Evolutionary conservation across 495 filamentous ascomycete species (phyloP).

Genomic region (Penicillium cataractarum): DNA sequence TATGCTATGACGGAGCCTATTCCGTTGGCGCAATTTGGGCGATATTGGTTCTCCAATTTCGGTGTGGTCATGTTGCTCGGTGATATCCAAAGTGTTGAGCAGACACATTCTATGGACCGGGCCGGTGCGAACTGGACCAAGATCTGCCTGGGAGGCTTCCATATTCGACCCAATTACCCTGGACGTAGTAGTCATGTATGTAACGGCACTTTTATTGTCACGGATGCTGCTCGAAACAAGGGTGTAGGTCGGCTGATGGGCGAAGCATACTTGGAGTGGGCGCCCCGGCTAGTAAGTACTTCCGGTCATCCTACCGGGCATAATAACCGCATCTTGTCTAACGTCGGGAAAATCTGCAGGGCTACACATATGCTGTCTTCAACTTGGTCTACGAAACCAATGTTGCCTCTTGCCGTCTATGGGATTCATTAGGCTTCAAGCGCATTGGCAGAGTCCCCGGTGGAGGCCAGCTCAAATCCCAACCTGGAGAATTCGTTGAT

Average conservation of each 20-base stretch:
- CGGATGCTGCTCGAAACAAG: conserved; percentile 82
- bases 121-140: conserved; percentile 76
- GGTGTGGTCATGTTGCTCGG: conserved; percentile 92
- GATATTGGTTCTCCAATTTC: conserved; percentile 97
- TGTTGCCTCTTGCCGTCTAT: conserved; percentile 90
- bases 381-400: conserved; percentile 99
- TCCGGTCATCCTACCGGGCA: neutral
- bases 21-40: conserved; percentile 72
- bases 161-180: conserved; percentile 97
- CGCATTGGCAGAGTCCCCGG: conserved; percentile 90
- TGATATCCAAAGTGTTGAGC: conserved; percentile 67
- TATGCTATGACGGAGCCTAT: conserved; percentile 90
- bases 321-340: neutral
- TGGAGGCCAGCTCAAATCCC: conserved; percentile 80
- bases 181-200: conserved; percentile 95
- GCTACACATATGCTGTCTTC: conserved; percentile 96
- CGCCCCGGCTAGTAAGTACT: conserved; percentile 73
- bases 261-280: conserved; percentile 92
- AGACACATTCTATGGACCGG: conserved; percentile 57
- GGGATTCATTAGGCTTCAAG: conserved; percentile 98
- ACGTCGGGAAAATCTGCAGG: conserved; percentile 43
- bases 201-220: conserved; percentile 94
- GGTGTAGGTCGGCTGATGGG: conserved; percentile 94
- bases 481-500: conserved; percentile 81
- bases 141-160: conserved; percentile 90